These are phyloP conservation scores for Canariomyces notabilis DNA, from an alignment of 2,329 filamentous ascomycete genomes.

Conservation along the genomic window DNA sequence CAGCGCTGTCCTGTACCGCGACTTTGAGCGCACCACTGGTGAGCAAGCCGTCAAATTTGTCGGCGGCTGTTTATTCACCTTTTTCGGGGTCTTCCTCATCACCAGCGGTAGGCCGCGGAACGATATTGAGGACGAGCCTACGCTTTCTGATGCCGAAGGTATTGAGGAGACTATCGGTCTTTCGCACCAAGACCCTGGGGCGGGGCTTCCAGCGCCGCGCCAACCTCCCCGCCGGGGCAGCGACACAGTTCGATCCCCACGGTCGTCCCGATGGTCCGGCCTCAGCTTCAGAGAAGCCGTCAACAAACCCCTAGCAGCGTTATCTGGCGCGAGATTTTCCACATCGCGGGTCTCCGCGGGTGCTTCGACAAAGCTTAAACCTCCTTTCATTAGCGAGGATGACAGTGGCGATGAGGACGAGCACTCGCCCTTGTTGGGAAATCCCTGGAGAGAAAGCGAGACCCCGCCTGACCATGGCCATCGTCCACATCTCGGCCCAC, in stretches of 20 bases:
- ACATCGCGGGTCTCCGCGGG: slow-evolving; percentile 31
- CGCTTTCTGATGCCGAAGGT: slow-evolving; percentile 50
- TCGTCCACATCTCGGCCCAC: slow-evolving; percentile 16
- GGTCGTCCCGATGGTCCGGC: slow-evolving; percentile 48
- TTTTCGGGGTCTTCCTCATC: slow-evolving; percentile 95
- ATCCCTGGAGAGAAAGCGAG: slow-evolving; percentile 37
- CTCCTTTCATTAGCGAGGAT: slow-evolving; percentile 11
- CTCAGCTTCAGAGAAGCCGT: slow-evolving; percentile 39
- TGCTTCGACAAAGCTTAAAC: slow-evolving; percentile 27
- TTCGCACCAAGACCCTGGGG: slow-evolving; percentile 46
- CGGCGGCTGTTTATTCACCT: slow-evolving; percentile 85
- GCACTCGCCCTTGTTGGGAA: slow-evolving; percentile 37
- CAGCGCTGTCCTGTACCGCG: slow-evolving; percentile 86
- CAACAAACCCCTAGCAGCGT: slow-evolving; percentile 34
- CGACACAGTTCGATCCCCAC: slow-evolving; percentile 35
- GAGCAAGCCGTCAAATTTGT: slow-evolving; percentile 78
- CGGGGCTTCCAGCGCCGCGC: slow-evolving; percentile 33
- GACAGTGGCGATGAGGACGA: slow-evolving; percentile 12
- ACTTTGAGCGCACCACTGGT: slow-evolving; percentile 78
- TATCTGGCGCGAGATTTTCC: slow-evolving; percentile 34
- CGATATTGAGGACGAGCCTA: slow-evolving; percentile 55
- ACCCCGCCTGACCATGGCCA: background rate
- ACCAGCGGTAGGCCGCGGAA: slow-evolving; percentile 69
- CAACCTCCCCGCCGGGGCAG: slow-evolving; percentile 26
- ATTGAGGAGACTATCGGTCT: slow-evolving; percentile 61